phyloP scores from a whole-genome alignment of 768 basidiomycete genomes.

The Boletus vinaceobasis region DNA sequence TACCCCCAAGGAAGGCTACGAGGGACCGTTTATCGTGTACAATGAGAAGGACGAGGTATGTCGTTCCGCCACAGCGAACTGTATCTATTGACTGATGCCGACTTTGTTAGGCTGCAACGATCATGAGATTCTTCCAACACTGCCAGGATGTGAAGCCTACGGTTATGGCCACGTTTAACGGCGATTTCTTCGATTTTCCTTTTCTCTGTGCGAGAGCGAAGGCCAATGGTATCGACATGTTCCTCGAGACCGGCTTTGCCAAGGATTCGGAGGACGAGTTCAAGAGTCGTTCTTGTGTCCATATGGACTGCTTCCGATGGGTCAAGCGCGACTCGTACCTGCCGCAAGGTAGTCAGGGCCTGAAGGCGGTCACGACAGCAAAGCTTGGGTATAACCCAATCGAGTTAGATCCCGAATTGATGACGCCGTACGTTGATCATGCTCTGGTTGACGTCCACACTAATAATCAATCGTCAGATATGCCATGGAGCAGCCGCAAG shows the following conservation, averaged over 20 bases:
- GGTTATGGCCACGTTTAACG: constrained; percentile 98
- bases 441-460: background rate
- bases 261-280: constrained; percentile 93
- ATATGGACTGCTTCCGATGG: constrained; percentile 99
- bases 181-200: constrained; percentile 99
- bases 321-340: constrained; percentile 98
- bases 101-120: constrained; percentile 62
- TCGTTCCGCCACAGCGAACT: background rate
- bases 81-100: background rate
- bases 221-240: constrained; percentile 94
- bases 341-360: constrained; percentile 96
- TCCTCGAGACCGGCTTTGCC: constrained; percentile 87
- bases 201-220: constrained; percentile 86
- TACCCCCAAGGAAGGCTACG: constrained; percentile 96
- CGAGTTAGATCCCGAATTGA: constrained; percentile 95
- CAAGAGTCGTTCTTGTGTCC: constrained; percentile 87
- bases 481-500: constrained; percentile 92
- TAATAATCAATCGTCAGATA: constrained; percentile 51
- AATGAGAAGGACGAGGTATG: constrained; percentile 90
- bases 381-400: constrained; percentile 97
- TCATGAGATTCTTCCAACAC: constrained; percentile 88
- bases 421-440: constrained; percentile 82
- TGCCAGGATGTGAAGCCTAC: constrained; percentile 93
- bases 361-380: constrained; percentile 95
- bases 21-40: constrained; percentile 93